phyloP scores from a whole-genome alignment of 371 early-diverging fungal species.

The Rhizopus arrhizus region DNA sequence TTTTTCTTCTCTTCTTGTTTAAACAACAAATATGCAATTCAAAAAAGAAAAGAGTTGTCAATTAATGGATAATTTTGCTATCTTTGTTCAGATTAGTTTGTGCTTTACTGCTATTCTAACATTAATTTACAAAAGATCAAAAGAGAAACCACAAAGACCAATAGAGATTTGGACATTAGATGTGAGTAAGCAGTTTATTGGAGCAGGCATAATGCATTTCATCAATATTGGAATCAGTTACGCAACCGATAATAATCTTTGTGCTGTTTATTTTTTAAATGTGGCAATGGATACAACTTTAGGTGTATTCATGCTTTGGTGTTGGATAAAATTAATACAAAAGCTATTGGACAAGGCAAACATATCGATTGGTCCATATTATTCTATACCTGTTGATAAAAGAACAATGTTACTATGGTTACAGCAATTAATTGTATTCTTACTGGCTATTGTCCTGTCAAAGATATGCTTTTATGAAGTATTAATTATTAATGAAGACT shows the following conservation, averaged over 20 bases:
- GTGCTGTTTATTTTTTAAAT: conserved; percentile 69
- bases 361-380: conserved; percentile 6
- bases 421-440: conserved; percentile 35
- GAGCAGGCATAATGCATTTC: conserved; percentile 61
- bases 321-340: conserved; percentile 34
- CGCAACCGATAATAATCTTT: conserved; percentile 55
- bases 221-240: conserved; percentile 60
- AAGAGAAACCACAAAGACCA: conserved; percentile 64
- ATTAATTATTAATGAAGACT: conserved; percentile 25
- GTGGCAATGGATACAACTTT: conserved; percentile 64
- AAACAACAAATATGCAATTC: not conserved
- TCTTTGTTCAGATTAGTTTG: conserved; percentile 58
- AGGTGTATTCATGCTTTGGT: conserved; percentile 63
- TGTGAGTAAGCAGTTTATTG: conserved; percentile 66
- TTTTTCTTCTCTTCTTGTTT: too few relatives aligned
- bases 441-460: conserved; percentile 32
- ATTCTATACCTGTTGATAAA: not conserved
- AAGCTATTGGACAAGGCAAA: conserved; percentile 17
- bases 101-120: conserved; percentile 59
- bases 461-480: conserved; percentile 42
- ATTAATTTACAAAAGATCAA: conserved; percentile 57
- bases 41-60: conserved; percentile 39
- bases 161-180: conserved; percentile 64
- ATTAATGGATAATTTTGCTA: conserved; percentile 63
- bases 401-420: conserved; percentile 30